Percentiles rank a stretch among this genome's conserved stretches.
phyloP scores from a whole-genome alignment of 1,139 yeast genomes.

The Citeromyces hawaiiensis region DNA sequence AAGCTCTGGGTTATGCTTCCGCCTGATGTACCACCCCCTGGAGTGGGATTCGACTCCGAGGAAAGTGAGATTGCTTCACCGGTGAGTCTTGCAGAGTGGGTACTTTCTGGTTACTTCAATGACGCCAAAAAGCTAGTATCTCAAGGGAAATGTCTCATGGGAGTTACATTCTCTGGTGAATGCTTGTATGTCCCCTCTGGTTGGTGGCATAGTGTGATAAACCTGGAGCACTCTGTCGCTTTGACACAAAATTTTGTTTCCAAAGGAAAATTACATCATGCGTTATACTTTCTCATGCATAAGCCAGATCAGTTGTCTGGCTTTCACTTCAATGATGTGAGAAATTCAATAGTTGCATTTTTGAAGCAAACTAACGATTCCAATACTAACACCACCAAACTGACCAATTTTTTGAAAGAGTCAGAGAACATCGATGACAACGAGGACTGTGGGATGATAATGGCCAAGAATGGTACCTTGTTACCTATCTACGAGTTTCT shows the following conservation, averaged over 20 bases:
- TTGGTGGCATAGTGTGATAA: slow-evolving; percentile 94
- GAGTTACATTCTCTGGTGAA: slow-evolving; percentile 71
- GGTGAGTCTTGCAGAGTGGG: slow-evolving; percentile 86
- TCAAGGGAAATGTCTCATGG: slow-evolving; percentile 37
- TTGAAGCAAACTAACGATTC: too few relatives aligned
- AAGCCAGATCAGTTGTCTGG: slow-evolving; percentile 70
- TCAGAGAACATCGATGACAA: slow-evolving; percentile 9
- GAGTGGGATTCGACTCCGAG: slow-evolving; percentile 61
- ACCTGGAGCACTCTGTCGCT: slow-evolving; percentile 67
- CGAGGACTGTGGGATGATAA: slow-evolving; percentile 27
- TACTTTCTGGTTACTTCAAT: slow-evolving; percentile 65
- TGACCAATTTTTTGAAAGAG: too few relatives aligned
- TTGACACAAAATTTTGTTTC: slow-evolving; percentile 86
- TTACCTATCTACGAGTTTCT: slow-evolving; percentile 35
- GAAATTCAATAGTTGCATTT: slow-evolving; percentile 6
- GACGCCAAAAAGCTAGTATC: slow-evolving; percentile 34
- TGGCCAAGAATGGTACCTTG: slow-evolving; percentile 2
- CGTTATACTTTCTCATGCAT: slow-evolving; percentile 51
- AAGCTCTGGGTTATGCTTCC: slow-evolving; percentile 89
- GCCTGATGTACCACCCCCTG: slow-evolving; percentile 68
- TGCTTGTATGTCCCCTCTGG: slow-evolving; percentile 85
- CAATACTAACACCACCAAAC: too few relatives aligned
- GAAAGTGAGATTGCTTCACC: slow-evolving; percentile 92
- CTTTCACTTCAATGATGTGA: slow-evolving; percentile 44
- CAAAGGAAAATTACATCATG: slow-evolving; percentile 37